Conservation (phyloP, 2,329 filamentous ascomycete genomes). For the Alternaria gansuensis region DNA sequence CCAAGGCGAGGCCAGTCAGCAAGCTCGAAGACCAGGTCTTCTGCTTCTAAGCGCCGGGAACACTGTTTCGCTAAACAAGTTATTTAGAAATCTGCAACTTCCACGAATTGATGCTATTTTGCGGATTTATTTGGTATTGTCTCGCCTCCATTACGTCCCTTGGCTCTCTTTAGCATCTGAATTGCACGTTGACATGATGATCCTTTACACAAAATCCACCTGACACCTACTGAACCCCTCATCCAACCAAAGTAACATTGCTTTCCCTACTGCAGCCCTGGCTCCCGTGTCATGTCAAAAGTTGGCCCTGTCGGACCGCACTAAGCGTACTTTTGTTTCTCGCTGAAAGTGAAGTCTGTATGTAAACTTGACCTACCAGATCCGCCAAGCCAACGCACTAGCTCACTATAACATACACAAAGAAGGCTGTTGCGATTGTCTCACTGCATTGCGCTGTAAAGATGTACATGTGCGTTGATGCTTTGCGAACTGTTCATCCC, state of each 20-base stretch:
- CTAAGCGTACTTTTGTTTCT: too few species aligned
- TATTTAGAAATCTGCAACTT: neutral
- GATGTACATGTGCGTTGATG: neutral
- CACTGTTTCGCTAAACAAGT: neutral
- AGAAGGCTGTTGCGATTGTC: too few species aligned
- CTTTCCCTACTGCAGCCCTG: too few species aligned
- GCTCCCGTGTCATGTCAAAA: too few species aligned
- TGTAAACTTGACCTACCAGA: too few species aligned
- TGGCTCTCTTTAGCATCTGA: neutral
- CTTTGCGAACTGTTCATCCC: too few species aligned
- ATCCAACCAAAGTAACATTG: too few species aligned
- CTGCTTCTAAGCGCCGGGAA: slow-evolving; percentile 71
- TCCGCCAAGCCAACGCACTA: too few species aligned
- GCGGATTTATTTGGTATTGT: neutral
- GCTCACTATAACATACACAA: too few species aligned
- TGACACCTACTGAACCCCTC: neutral
- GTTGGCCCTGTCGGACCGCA: too few species aligned
- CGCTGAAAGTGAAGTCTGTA: too few species aligned
- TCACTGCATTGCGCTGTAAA: neutral
- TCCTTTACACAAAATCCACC: neutral
- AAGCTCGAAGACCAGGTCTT: slow-evolving; percentile 99
- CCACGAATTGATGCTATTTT: neutral
- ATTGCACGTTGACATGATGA: neutral
- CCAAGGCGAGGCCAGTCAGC: slow-evolving; percentile 93
- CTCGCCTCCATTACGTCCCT: neutral